A percentile compares a stretch with the other conserved stretches of the same genome.
Evolutionary conservation across 1,139 yeast species (phyloP).

Genomic region (Blastobotrys aristatus): DNA sequence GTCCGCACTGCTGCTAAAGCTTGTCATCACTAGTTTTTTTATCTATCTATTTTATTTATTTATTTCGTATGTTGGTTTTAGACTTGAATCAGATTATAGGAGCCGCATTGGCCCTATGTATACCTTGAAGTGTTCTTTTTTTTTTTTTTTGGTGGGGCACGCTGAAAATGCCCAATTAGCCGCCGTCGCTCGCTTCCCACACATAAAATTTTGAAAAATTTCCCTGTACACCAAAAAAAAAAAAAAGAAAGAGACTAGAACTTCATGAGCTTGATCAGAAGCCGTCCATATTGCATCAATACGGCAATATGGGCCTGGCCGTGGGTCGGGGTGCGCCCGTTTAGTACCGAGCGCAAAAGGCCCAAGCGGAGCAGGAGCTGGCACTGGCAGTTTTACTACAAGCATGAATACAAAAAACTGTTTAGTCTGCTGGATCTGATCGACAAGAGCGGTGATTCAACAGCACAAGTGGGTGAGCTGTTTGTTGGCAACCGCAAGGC

Average conservation of each 20-base stretch:
- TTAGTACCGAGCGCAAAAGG: neutral
- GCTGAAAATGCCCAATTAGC: no score
- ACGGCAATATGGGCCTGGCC: constrained; percentile 2
- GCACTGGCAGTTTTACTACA: neutral
- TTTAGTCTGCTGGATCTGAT: neutral
- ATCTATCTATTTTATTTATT: neutral
- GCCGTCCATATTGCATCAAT: neutral
- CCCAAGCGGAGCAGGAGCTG: neutral
- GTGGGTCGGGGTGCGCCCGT: neutral
- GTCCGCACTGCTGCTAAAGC: neutral
- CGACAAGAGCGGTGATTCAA: neutral
- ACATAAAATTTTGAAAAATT: neutral
- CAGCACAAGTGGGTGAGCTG: neutral
- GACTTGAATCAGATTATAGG: no score
- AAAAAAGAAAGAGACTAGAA: neutral
- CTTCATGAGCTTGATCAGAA: neutral
- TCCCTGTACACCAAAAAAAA: neutral
- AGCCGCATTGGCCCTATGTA: no score
- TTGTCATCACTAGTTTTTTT: neutral
- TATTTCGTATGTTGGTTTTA: neutral
- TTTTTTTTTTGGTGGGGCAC: no score
- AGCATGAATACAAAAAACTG: neutral
- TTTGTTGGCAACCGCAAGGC: neutral
- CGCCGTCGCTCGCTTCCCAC: no score
- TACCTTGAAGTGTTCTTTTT: no score